Evolutionary conservation across 805 yeast genomes (phyloP), one percentile per base, ranked within the genome.

Genomic region (Suhomyces kilbournensis): DNA sequence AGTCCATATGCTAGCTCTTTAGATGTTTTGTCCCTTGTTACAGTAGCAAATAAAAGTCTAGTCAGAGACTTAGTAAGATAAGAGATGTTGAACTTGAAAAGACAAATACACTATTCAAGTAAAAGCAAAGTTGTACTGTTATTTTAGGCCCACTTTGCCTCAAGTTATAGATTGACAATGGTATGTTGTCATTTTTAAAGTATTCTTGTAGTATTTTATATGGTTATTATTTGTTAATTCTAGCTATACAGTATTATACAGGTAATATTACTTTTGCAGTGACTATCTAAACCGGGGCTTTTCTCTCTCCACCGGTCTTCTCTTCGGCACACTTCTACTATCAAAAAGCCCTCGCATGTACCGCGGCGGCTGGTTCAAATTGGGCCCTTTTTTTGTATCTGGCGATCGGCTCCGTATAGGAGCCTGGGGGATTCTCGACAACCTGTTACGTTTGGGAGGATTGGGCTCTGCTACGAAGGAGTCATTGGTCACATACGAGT

Each of bases 281-380:
- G 28, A 12, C 12, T 46, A 54, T 42, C 51, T 55, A 46, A 53
- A 53, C 20, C 52, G 53, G 4, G 56, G 53, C 46, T 51, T 53
- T n/a, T 38, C 25, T 49, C 47, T 19, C 8, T 49, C 20, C 15
- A 15, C 22, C 22, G 51, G 25, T 25, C 47, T 47, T 35, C 32
- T 44, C 14, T 26, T 25, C 39, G 48, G 42, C 25, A 49, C 45
- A 35, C 49, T 51, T 34, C 55, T 10, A 4, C 32, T 52, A 17
- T 67, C 72, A 53, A 70, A 70, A 22, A 74, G 64, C 3, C 76
- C 77, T 17, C 67, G 59, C 72, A 74, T 64, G 60, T 74, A 75
- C 47, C 79, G 61, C 9, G 78, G 78, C 1, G 75, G 71, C 57
- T 75, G 79, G 61, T 74, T 65, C 39, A 75, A 65, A 52, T 75